Base-by-base conservation (phyloP, 345 rosid species). In the Euclidium syriacum region DNA sequence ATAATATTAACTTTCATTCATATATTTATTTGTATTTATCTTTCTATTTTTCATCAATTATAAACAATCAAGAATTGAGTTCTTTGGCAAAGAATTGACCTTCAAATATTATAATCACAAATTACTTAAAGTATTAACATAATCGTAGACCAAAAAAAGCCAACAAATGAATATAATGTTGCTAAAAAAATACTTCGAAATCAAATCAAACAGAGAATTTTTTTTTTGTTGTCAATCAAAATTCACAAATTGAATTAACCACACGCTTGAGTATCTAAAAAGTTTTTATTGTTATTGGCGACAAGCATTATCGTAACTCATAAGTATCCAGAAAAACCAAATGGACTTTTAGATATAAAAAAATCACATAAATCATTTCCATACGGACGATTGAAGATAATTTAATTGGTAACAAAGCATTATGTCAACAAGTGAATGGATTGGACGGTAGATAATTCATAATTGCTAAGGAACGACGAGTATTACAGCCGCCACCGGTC, bases 361-460 rank as follows among this genome's bases (percentile, higher is more conserved):
- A 6, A 46, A 6, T n/a, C n/a, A n/a, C n/a, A 7, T 10, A 3
- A 56, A 39, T 58, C 52, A 49, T 67, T 20, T 16, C 49, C 59
- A 50, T 9, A 12, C 58, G 10, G 72, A 67, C 33, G n/a, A 25
- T 15, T 22, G 42, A 67, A 2, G 44, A 40, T 48, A 67, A 29
- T 43, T 50, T 36, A 58, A 68, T 32, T n/a, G 53, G 73, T 12
- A 30, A 58, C 16, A 58, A 67, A 40, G 52, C 65, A 58, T 39
- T 22, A 67, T 40, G 52, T 58, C 8, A 9, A 25, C 38, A 60
- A 68, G 55, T 68, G 40, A 52, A 61, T 52, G 73, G 73, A 25
- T 18, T 68, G 66, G 67, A 60, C 67, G 61, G 73, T 52, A 26
- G 64, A 20, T 36, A 19, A 32, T n/a, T n/a, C n/a, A n/a, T n/a